phyloP scores from a whole-genome alignment of 768 basidiomycete genomes.

The Cyclocybe aegerita region DNA sequence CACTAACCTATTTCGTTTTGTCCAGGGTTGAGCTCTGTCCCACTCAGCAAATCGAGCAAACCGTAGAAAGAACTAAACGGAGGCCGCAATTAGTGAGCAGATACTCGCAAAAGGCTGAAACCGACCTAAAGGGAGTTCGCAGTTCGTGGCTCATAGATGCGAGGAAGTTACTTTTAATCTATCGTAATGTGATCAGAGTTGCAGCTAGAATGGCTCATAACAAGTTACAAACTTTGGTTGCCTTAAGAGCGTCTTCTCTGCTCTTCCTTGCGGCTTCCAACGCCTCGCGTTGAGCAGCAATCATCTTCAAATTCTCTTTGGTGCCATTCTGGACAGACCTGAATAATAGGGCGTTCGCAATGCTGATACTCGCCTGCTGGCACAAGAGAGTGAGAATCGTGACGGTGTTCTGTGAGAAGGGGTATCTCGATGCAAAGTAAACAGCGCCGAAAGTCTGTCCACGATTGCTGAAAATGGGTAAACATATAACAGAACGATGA shows the following conservation, averaged over 20 bases:
- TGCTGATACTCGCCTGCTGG: conserved; percentile 76
- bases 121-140: conserved; percentile 71
- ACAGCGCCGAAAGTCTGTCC: conserved; percentile 75
- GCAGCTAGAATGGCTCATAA: not conserved
- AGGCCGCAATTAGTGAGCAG: not conserved
- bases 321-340: conserved; percentile 74
- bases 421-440: conserved; percentile 64
- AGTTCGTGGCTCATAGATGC: conserved; percentile 80
- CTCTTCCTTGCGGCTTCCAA: conserved; percentile 69
- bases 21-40: conserved; percentile 66
- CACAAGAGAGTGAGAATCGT: conserved; percentile 64
- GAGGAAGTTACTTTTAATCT: conserved; percentile 80
- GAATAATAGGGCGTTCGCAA: conserved; percentile 73
- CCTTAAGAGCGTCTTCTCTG: conserved; percentile 71
- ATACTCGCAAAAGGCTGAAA: not conserved
- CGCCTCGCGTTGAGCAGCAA: conserved; percentile 67
- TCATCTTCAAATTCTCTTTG: conserved; percentile 75
- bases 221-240: conserved; percentile 53
- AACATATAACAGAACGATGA: conserved; percentile 62
- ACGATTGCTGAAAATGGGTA: conserved; percentile 73
- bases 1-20: conserved; percentile 65
- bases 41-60: conserved; percentile 68
- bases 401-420: conserved; percentile 60
- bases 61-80: conserved; percentile 68
- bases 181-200: not conserved